Base-by-base conservation (phyloP, 305 asterid species). In the Fraxinus baroniana region DNA sequence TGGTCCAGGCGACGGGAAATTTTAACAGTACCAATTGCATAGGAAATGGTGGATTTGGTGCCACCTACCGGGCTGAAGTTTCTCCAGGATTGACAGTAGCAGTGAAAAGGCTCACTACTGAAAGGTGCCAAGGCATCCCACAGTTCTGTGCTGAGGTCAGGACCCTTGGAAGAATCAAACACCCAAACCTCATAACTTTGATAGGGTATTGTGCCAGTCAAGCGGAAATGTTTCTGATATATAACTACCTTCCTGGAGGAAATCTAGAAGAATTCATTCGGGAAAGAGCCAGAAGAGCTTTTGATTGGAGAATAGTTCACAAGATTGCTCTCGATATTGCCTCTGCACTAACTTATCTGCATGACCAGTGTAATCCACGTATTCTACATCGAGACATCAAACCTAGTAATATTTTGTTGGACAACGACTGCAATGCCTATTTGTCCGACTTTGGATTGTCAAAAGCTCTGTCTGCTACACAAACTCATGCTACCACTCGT, bases 31-130 rank as follows among this genome's bases (percentile, higher is more conserved):
- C 85, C 79, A 84, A 89, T 80, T 82, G 92, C 84, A 89, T 92
- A 8, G 93, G 95, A 5, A 84, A 5, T 24, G 95, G 95, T 1
- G 95, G 95, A 5, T 92, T 92, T 39, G 93, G 93, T 3, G 78
- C 86, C 12, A 87, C 92, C 1, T 90, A 90, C 85, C 64, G 80
- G 15, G 94, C 90, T 1, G 91, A 89, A 64, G 26, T 89, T 7
- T 85, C 86, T 7, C 82, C 92, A 0, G 93, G 89, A 26, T 62
- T 71, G 18, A 24, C 60, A 0, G 83, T 92, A n/a, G 95, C 93
- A 1, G 87, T 92, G 1, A 92, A 92, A 81, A 80, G 94, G 83
- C 92, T 87, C 46, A 78, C 88, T 0, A 74, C 88, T 0, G 90
- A 85, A 76, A 71, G 92, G 76, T 80, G 85, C 77, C 90, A 87